Evolutionary conservation across 2,329 filamentous ascomycete genomes (phyloP), one percentile per base, ranked within the genome.

Genomic region (Chrysoporthe cubensis): DNA sequence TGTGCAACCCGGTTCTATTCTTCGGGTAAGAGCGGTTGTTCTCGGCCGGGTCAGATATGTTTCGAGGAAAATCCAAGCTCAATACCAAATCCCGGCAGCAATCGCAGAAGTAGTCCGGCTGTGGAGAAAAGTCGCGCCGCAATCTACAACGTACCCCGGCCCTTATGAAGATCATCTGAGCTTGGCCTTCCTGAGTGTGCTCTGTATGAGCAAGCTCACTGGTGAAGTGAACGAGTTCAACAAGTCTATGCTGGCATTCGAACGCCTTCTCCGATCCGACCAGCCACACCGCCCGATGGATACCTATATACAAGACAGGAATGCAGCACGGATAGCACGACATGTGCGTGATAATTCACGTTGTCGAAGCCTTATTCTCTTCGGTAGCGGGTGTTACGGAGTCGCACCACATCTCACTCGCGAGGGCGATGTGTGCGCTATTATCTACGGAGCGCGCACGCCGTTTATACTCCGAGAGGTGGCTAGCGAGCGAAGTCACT

Each of bases 401-500:
- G 78, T 26, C 1, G 42, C 52, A 26, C 50, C 65, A 13, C 2
- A 1, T 6, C 4, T 44, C 26, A 13, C 61, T 14, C 52, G 56
- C 34, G 54, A 52, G 37, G 65, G 52, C 14, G 65, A 67, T 43
- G n/a, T 67, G 14, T 67, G 65, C 37, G 50, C 60, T 13, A 64
- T 64, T 44, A 64, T 67, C 14, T 59, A 7, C 11, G 61, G 65
- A 13, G 64, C 65, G 4, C n/a, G 60, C 4, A 14, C 43, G 16
- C 65, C 65, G 18, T 64, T 64, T 21, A 64, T 67, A n/a, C 34
- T 67, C 40, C 60, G 65, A n/a, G 48, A n/a, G 14, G 37, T 62
- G 48, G 40, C 54, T 44, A 54, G 69, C 64, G 4, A 72, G 65
- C 7, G 78, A 71, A 13, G 82, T 72, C 14, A 80, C 73, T 4